Evolutionary conservation across 106 monocot genomes (phyloP).

Genomic region (Dendrobium chrysotoxum): DNA sequence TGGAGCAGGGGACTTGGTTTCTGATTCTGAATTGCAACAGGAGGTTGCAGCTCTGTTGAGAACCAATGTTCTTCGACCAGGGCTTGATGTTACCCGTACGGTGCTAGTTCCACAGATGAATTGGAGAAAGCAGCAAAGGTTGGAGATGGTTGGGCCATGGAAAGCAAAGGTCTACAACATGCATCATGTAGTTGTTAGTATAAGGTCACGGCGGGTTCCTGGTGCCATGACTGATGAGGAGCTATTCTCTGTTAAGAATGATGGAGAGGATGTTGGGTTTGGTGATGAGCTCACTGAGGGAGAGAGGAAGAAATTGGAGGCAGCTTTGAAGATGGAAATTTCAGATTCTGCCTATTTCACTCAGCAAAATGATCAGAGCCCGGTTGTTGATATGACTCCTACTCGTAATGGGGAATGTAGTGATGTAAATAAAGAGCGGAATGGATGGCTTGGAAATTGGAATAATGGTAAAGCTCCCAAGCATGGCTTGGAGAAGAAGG

Average conservation of each 20-base stretch:
- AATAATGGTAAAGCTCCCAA: conserved; percentile 15
- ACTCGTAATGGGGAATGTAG: conserved; percentile 1
- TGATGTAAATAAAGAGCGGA: conserved; percentile 14
- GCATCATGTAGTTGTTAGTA: conserved; percentile 46
- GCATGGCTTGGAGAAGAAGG: conserved; percentile 18
- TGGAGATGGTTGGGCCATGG: conserved; percentile 44
- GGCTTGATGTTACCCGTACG: conserved; percentile 46
- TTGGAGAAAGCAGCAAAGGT: conserved; percentile 31
- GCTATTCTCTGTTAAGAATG: neutral
- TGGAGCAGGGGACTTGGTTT: conserved; percentile 26
- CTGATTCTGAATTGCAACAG: conserved; percentile 33
- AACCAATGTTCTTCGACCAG: conserved; percentile 35
- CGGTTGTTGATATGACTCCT: neutral
- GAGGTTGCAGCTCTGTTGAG: conserved; percentile 39
- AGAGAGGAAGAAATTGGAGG: conserved; percentile 6
- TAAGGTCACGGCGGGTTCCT: conserved; percentile 45
- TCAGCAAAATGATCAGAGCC: conserved; percentile 4
- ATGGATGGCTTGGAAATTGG: conserved; percentile 15
- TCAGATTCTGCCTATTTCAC: neutral
- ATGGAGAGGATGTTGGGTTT: neutral
- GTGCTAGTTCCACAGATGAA: conserved; percentile 31
- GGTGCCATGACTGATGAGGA: conserved; percentile 28
- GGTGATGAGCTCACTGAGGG: neutral
- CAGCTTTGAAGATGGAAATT: neutral
- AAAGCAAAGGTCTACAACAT: conserved; percentile 54